These are phyloP conservation scores for Amylostereum areolatum DNA, from an alignment of 1,284 basidiomycete genomes.

Conservation along the genomic window DNA sequence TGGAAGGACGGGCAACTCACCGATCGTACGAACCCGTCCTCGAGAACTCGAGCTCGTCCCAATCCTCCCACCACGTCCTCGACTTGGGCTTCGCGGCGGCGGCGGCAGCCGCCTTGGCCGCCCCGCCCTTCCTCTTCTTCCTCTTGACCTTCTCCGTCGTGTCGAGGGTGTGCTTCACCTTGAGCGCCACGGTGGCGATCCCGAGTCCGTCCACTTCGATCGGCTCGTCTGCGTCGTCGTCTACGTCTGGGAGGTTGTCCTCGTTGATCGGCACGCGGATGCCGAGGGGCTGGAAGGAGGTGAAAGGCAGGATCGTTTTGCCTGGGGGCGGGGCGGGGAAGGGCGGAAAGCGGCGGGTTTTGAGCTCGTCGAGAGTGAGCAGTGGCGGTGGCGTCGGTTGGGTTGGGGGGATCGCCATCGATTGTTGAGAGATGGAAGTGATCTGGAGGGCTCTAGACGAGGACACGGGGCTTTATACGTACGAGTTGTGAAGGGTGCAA, in stretches of 20 bases:
- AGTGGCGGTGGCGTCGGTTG: too few relatives aligned
- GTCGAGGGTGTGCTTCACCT: slow-evolving; percentile 38
- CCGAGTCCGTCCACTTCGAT: slow-evolving; percentile 53
- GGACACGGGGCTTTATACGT: too few relatives aligned
- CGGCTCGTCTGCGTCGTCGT: slow-evolving; percentile 13
- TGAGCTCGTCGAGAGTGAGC: slow-evolving; percentile 4
- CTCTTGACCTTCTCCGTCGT: slow-evolving; percentile 42
- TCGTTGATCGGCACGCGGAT: slow-evolving; percentile 36
- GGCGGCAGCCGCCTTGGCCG: slow-evolving; percentile 13
- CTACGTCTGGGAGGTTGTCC: slow-evolving; percentile 27
- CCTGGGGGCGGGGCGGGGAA: slow-evolving; percentile 49
- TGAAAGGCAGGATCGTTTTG: slow-evolving; percentile 53
- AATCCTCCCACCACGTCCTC: slow-evolving; percentile 58
- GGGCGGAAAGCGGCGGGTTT: slow-evolving; percentile 43
- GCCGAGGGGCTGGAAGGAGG: slow-evolving; percentile 52
- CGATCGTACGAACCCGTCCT: slow-evolving; percentile 30
- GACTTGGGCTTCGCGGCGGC: slow-evolving; percentile 19
- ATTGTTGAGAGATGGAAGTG: too few relatives aligned
- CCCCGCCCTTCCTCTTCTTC: slow-evolving; percentile 14
- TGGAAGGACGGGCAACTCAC: slow-evolving; percentile 28
- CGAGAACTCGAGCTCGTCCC: slow-evolving; percentile 50
- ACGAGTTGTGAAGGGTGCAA: too few relatives aligned
- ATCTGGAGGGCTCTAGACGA: too few relatives aligned
- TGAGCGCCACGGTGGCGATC: slow-evolving; percentile 56
- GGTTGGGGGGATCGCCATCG: too few relatives aligned